Conservation (phyloP, 202 grass and related monocot species). For the Schoenoplectus tabernaemontani region DNA sequence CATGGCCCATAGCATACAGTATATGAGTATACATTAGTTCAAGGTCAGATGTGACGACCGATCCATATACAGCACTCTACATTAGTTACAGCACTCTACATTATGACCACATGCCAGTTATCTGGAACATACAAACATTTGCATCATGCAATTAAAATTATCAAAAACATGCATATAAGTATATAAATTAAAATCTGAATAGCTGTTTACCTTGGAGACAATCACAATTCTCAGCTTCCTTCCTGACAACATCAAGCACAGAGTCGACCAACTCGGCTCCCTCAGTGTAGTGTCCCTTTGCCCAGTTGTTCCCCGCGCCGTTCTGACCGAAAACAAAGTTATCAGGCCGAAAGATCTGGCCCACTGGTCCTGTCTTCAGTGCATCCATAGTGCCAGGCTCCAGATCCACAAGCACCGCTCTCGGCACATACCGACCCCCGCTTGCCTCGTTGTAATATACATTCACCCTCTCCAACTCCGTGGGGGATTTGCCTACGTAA, state of each 20-base stretch:
- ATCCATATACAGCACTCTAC: background rate
- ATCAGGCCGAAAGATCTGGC: slow-evolving; percentile 75
- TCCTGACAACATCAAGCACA: slow-evolving; percentile 38
- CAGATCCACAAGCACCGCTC: slow-evolving; percentile 44
- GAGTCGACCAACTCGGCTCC: slow-evolving; percentile 35
- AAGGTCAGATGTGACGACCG: background rate
- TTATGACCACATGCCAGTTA: too few relatives aligned
- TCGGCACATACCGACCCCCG: slow-evolving; percentile 49
- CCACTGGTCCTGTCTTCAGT: slow-evolving; percentile 52
- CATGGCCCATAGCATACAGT: too few relatives aligned
- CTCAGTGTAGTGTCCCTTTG: slow-evolving; percentile 49
- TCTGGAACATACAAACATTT: background rate
- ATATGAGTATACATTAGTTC: background rate
- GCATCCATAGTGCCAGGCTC: slow-evolving; percentile 71
- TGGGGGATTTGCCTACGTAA: slow-evolving; percentile 22
- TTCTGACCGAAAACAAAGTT: slow-evolving; percentile 48
- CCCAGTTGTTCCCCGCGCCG: slow-evolving; percentile 38
- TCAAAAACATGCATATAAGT: background rate
- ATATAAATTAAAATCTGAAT: background rate
- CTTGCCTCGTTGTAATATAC: slow-evolving; percentile 42
- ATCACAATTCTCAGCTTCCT: slow-evolving; percentile 49
- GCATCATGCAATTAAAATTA: background rate
- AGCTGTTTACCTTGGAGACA: slow-evolving; percentile 37
- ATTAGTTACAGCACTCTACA: background rate
- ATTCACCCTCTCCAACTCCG: slow-evolving; percentile 38